phyloP scores from a whole-genome alignment of 2,329 filamentous ascomycete species.

The Dothistroma pini region DNA sequence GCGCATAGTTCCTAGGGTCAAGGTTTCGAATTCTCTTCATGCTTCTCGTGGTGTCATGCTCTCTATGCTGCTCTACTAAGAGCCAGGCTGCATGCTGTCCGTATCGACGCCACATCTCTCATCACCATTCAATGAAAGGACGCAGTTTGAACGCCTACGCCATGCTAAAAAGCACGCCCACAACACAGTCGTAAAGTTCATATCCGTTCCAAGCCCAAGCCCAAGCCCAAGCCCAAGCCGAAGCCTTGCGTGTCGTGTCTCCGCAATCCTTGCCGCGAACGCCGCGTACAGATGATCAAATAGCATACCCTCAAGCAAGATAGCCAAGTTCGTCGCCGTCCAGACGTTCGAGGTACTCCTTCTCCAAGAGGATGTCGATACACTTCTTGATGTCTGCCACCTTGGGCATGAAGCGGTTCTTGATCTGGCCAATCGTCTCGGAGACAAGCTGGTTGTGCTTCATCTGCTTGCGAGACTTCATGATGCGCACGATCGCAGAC shows the following conservation, averaged over 20 bases:
- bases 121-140: conserved; percentile 5
- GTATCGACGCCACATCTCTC: not conserved
- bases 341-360: conserved; percentile 94
- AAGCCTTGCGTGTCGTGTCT: not conserved
- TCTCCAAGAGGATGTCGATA: conserved; percentile 97
- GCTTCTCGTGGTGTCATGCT: conserved; percentile 4
- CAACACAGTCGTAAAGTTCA: not conserved
- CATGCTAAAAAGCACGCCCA: conserved; percentile 24
- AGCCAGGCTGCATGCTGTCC: conserved; percentile 4
- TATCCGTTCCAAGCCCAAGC: not conserved
- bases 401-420: conserved; percentile 86
- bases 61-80: conserved; percentile 4
- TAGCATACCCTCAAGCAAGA: conserved; percentile 60
- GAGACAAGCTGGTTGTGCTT: conserved; percentile 93
- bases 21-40: not conserved
- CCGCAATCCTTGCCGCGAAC: not conserved
- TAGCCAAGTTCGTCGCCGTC: conserved; percentile 95
- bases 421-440: conserved; percentile 95
- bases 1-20: not conserved
- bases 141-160: conserved; percentile 27
- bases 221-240: not conserved
- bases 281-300: not conserved
- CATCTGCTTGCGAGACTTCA: conserved; percentile 99
- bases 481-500: conserved; percentile 98
- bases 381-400: conserved; percentile 98